phyloP scores from a whole-genome alignment of 2,329 filamentous ascomycete genomes.

The Colletotrichum paranaense region DNA sequence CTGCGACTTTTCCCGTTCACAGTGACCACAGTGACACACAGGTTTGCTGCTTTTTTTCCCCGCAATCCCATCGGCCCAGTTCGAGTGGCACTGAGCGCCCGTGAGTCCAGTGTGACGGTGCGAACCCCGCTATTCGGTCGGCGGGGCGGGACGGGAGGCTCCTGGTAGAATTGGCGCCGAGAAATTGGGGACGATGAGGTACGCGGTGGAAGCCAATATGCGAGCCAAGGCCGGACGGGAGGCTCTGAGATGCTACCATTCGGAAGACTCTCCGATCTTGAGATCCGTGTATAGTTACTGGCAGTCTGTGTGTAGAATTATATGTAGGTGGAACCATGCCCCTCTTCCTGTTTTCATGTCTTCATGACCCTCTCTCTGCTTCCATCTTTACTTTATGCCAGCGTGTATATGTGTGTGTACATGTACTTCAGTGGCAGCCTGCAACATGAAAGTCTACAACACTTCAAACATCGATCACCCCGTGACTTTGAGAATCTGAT shows the following conservation, averaged over 20 bases:
- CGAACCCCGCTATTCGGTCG: slow-evolving; percentile 9
- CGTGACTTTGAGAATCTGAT: slow-evolving; percentile 3
- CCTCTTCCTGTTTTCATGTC: no score
- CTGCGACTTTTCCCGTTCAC: background rate
- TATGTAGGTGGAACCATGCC: no score
- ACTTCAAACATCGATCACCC: slow-evolving; percentile 2
- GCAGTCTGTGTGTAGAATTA: no score
- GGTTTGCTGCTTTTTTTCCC: background rate
- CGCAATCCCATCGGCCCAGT: background rate
- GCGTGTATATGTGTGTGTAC: background rate
- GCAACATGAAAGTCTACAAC: background rate
- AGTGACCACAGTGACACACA: background rate
- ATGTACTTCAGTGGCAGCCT: background rate
- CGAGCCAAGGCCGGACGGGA: background rate
- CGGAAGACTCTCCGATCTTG: background rate
- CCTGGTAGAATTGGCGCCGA: background rate
- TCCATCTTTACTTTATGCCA: no score
- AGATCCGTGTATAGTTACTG: background rate
- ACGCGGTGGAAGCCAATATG: background rate
- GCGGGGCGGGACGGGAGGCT: background rate
- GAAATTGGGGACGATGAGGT: background rate
- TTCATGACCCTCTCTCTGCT: no score
- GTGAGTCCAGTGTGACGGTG: background rate
- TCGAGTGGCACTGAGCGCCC: background rate
- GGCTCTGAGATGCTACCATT: background rate